These are phyloP conservation scores for Citrus inodora DNA, from an alignment of 345 rosid genomes.

Conservation along the genomic window DNA sequence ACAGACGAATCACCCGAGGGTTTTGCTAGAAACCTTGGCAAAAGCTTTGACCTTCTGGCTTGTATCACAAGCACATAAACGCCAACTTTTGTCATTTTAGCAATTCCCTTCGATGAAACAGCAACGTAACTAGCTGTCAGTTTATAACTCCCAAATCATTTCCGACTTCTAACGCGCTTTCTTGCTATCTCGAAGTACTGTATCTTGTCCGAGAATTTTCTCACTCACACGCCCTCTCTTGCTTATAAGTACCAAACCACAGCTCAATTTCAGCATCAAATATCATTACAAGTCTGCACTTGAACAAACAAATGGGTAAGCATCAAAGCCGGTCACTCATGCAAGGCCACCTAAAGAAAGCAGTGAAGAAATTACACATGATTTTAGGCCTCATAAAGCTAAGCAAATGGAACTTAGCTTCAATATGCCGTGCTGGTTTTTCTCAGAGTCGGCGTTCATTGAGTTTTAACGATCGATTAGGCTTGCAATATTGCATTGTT, in stretches of 20 bases:
- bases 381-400: constrained; percentile 7
- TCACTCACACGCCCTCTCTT: background rate
- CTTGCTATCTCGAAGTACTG: background rate
- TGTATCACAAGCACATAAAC: background rate
- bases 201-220: constrained; percentile 17
- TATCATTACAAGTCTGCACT: no score
- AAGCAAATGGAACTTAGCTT: constrained; percentile 24
- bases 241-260: background rate
- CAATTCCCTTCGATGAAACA: background rate
- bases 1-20: background rate
- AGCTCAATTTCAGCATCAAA: background rate
- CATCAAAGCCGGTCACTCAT: constrained; percentile 6
- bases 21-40: background rate
- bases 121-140: background rate
- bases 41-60: background rate
- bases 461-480: constrained; percentile 35
- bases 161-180: background rate
- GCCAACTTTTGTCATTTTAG: background rate
- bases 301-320: constrained; percentile 10
- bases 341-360: constrained; percentile 21
- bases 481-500: constrained; percentile 21
- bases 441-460: background rate
- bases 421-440: background rate
- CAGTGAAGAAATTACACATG: constrained; percentile 24
- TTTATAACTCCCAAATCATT: background rate